Evolutionary conservation across 345 rosid genomes (phyloP).

Genomic region (Eucalyptus sp.): DNA sequence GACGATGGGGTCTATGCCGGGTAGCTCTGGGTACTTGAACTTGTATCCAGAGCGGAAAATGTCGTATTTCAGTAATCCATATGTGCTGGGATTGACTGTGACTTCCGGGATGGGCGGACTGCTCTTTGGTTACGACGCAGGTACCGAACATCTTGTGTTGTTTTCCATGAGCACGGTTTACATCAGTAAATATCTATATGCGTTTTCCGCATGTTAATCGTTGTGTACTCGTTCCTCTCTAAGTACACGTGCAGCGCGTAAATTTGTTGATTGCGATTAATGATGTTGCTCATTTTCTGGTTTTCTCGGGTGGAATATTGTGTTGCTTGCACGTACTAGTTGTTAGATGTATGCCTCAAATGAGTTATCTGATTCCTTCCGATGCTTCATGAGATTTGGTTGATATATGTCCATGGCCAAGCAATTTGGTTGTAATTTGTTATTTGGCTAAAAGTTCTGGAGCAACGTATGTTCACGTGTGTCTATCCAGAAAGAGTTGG

Average conservation of each 20-base stretch:
- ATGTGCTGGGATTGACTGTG: conserved; percentile 57
- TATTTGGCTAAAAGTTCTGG: background rate
- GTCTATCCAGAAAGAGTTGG: background rate
- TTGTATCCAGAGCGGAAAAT: conserved; percentile 83
- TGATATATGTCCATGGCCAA: background rate
- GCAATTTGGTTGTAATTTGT: background rate
- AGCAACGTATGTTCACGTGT: background rate
- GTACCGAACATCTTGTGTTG: conserved; percentile 3
- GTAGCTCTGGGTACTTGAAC: conserved; percentile 90
- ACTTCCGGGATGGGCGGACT: conserved; percentile 89
- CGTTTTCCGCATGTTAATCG: background rate
- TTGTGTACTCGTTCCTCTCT: background rate
- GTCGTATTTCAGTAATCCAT: conserved; percentile 57
- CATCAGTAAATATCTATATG: background rate
- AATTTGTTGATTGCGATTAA: background rate
- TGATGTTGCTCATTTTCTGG: background rate
- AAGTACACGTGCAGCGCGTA: background rate
- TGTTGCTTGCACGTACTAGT: background rate
- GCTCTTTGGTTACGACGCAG: conserved; percentile 93
- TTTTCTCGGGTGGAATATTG: background rate
- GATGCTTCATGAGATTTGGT: background rate
- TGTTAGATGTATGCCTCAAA: background rate
- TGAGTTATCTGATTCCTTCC: background rate
- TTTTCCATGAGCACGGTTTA: background rate
- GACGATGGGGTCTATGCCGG: conserved; percentile 58